Percentiles rank a stretch among this genome's conserved stretches.
Evolutionary conservation across 495 filamentous ascomycete species (phyloP).

Genomic region (Hypoxylon trugodes): DNA sequence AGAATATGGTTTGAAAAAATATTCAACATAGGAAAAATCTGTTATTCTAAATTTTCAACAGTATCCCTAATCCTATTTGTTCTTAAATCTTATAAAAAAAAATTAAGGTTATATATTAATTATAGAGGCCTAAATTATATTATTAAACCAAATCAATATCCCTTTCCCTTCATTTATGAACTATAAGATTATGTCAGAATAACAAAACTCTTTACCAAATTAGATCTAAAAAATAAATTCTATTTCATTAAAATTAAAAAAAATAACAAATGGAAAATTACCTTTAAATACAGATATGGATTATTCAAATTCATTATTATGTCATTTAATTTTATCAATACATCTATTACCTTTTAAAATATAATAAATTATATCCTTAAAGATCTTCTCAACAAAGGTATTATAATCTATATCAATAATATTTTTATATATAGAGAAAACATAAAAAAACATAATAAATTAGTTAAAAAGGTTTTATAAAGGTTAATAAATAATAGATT

Average conservation of each 20-base stretch:
- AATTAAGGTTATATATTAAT: too few relatives aligned
- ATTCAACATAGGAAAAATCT: too few relatives aligned
- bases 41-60: too few relatives aligned
- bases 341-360: not conserved
- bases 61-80: too few relatives aligned
- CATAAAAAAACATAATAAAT: not conserved
- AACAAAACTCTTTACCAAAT: not conserved
- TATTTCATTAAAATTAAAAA: not conserved
- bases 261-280: not conserved
- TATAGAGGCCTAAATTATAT: not conserved
- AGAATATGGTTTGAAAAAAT: too few relatives aligned
- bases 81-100: too few relatives aligned
- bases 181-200: not conserved
- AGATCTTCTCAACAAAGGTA: too few relatives aligned
- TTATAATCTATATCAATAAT: not conserved
- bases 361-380: not conserved
- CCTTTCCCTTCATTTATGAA: not conserved
- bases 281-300: not conserved
- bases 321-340: not conserved
- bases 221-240: not conserved
- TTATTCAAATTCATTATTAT: not conserved
- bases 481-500: not conserved
- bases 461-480: not conserved
- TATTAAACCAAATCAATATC: not conserved
- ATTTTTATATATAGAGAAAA: not conserved